phyloP scores from a whole-genome alignment of 106 monocot species.

The Dioscorea dumetorum region DNA sequence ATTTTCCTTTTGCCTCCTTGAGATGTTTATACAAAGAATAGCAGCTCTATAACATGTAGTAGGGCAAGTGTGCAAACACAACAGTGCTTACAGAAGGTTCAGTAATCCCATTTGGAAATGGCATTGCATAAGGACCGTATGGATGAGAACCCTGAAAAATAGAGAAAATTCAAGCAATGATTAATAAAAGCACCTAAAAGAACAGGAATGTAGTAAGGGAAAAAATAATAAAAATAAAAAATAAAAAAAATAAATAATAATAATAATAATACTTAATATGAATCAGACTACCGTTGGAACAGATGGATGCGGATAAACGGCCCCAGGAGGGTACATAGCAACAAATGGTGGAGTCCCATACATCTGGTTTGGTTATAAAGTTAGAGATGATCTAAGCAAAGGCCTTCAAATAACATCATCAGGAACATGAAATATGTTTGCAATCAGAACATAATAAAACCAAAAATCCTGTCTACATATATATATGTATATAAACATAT shows the following conservation, averaged over 20 bases:
- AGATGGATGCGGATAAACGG: constrained; percentile 30
- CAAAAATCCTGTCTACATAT: no score
- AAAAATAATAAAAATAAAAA: constrained; percentile 7
- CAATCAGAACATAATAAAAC: no score
- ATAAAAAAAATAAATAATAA: no score
- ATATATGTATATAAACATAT: no score
- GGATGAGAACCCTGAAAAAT: constrained; percentile 30
- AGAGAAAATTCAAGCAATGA: not conserved
- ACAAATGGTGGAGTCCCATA: constrained; percentile 45
- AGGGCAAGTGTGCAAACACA: no score
- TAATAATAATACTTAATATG: not conserved
- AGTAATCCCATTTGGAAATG: constrained; percentile 15
- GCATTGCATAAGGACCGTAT: constrained; percentile 23
- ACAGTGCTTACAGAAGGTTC: constrained; percentile 22
- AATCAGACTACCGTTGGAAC: constrained; percentile 20
- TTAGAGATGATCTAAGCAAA: no score
- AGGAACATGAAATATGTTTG: no score
- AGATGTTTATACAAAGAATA: no score
- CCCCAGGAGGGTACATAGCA: constrained; percentile 41
- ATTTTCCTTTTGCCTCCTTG: no score
- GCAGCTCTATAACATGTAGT: no score
- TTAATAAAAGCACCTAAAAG: not conserved
- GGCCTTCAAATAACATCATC: no score
- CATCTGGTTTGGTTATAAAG: constrained; percentile 12
- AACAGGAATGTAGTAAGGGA: not conserved